A percentile compares a stretch with the other conserved stretches of the same genome.
Conservation (phyloP, 345 rosid species). For the Nephelium lappaceum region DNA sequence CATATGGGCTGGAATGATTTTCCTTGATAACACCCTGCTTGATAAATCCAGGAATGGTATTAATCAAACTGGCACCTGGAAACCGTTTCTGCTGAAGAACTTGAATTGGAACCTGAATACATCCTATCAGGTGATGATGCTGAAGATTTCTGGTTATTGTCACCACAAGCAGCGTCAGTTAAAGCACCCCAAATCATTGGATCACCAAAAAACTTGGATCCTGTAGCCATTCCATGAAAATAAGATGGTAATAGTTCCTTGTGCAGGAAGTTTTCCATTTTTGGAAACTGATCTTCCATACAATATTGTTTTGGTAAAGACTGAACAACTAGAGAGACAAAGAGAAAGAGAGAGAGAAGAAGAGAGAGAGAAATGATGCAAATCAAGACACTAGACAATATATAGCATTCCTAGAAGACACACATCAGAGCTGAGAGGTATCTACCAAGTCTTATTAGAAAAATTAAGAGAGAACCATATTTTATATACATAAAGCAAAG, state of each 20-base stretch:
- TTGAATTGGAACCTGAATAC: conserved; percentile 32
- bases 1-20: conserved; percentile 17
- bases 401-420: conserved; percentile 31
- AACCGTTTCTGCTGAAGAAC: conserved; percentile 36
- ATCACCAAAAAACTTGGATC: conserved; percentile 34
- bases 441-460: conserved; percentile 30
- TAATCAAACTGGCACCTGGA: conserved; percentile 23
- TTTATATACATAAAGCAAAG: conserved; percentile 30
- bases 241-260: conserved; percentile 45
- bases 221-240: conserved; percentile 32
- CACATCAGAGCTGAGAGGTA: conserved; percentile 21
- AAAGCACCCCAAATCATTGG: conserved; percentile 40
- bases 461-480: conserved; percentile 30
- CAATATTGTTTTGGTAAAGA: conserved; percentile 13
- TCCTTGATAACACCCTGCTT: conserved; percentile 27
- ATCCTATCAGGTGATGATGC: conserved; percentile 27
- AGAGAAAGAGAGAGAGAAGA: background rate
- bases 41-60: conserved; percentile 32
- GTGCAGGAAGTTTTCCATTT: conserved; percentile 52
- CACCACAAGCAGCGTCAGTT: background rate
- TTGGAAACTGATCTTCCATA: conserved; percentile 57
- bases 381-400: conserved; percentile 27
- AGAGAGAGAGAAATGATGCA: conserved; percentile 42
- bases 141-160: conserved; percentile 25
- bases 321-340: conserved; percentile 8